These are phyloP conservation scores for Hanseniaspora valbyensis DNA, from an alignment of 805 yeast species.

Conservation along the genomic window DNA sequence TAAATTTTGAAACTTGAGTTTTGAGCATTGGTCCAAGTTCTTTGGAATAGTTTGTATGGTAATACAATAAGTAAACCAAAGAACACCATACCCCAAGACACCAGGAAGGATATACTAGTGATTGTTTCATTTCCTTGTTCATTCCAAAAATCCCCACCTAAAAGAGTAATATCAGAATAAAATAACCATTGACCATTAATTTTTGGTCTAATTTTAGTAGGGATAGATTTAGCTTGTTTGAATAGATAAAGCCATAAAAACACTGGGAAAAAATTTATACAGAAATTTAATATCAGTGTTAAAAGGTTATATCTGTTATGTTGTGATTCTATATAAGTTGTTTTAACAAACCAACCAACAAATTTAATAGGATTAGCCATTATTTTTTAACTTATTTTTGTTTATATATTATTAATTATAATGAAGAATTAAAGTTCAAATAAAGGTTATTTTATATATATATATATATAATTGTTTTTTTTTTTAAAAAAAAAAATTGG, in stretches of 20 bases:
- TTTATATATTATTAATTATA: no score
- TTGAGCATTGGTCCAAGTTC: slow-evolving; percentile 29
- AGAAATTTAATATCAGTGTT: slow-evolving; percentile 35
- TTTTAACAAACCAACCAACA: slow-evolving; percentile 23
- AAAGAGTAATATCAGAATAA: slow-evolving; percentile 24
- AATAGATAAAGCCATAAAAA: slow-evolving; percentile 46
- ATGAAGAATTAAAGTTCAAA: no score
- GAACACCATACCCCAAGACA: slow-evolving; percentile 9
- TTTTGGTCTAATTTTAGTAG: slow-evolving; percentile 42
- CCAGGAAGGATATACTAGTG: slow-evolving; percentile 10
- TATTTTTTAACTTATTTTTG: background rate
- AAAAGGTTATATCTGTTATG: slow-evolving; percentile 33
- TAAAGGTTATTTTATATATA: no score
- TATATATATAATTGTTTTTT: no score
- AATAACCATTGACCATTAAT: slow-evolving; percentile 42
- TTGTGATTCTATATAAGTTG: slow-evolving; percentile 2
- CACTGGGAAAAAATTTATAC: slow-evolving; percentile 42
- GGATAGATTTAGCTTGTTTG: slow-evolving; percentile 49
- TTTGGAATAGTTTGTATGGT: slow-evolving; percentile 21
- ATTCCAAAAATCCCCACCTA: slow-evolving; percentile 28
- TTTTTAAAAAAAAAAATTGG: no score
- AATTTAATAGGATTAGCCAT: slow-evolving; percentile 24
- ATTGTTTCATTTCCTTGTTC: slow-evolving; percentile 23
- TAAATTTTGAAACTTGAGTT: slow-evolving; percentile 17
- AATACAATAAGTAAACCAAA: background rate